Percentiles rank a stretch among this genome's conserved stretches.
phyloP scores from a whole-genome alignment of 1,284 basidiomycete species.

The Malassezia furfur region DNA sequence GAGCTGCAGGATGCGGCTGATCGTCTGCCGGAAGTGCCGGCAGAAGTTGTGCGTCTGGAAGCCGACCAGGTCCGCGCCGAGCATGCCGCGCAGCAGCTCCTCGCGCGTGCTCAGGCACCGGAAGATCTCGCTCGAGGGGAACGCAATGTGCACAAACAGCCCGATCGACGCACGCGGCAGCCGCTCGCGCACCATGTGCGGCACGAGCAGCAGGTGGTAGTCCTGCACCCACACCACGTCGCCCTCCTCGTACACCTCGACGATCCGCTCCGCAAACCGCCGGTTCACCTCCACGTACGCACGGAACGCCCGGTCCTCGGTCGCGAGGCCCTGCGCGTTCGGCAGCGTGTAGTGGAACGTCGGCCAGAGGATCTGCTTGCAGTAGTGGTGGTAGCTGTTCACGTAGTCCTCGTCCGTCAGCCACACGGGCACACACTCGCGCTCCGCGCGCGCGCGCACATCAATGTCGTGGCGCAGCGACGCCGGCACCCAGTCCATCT shows the following conservation, averaged over 20 bases:
- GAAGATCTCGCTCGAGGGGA: slow-evolving; percentile 78
- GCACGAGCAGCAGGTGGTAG: slow-evolving; percentile 72
- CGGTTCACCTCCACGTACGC: slow-evolving; percentile 74
- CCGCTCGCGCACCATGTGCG: slow-evolving; percentile 60
- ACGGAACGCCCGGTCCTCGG: slow-evolving; percentile 64
- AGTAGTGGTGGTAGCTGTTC: slow-evolving; percentile 73
- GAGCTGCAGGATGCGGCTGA: slow-evolving; percentile 66
- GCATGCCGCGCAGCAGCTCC: slow-evolving; percentile 60
- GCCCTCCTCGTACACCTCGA: slow-evolving; percentile 63
- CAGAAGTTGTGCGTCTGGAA: slow-evolving; percentile 69
- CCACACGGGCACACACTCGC: slow-evolving; percentile 65
- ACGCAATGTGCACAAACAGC: slow-evolving; percentile 80
- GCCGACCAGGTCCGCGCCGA: slow-evolving; percentile 64
- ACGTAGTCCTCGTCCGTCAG: slow-evolving; percentile 57
- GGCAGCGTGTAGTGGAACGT: slow-evolving; percentile 76
- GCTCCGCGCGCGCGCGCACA: slow-evolving; percentile 55
- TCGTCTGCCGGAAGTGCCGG: slow-evolving; percentile 57
- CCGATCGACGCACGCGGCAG: slow-evolving; percentile 65
- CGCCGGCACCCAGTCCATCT: slow-evolving; percentile 31
- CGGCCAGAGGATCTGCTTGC: slow-evolving; percentile 82
- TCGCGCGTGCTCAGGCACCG: slow-evolving; percentile 59
- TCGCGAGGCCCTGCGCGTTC: slow-evolving; percentile 69
- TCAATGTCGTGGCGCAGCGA: slow-evolving; percentile 56
- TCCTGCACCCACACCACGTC: slow-evolving; percentile 59
- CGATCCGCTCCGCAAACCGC: slow-evolving; percentile 69